Percentiles rank a stretch among this genome's conserved stretches.
phyloP scores from a whole-genome alignment of 352 stramenopile genomes.

The Pythium guiyangense region DNA sequence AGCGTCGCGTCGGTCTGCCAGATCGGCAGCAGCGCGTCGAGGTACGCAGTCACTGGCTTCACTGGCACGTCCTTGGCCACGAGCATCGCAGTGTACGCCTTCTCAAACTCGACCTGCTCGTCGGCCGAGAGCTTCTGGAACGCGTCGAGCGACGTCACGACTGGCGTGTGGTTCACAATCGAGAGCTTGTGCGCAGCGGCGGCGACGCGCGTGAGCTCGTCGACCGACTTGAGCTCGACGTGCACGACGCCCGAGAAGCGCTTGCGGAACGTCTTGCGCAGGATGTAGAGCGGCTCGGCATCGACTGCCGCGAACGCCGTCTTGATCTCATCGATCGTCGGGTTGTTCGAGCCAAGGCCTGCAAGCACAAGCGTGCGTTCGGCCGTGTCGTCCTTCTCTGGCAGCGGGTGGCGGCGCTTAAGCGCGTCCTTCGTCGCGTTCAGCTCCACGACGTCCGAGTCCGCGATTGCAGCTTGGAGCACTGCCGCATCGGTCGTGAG shows the following conservation, averaged over 20 bases:
- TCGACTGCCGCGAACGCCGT: conserved; percentile 46
- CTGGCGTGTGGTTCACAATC: conserved; percentile 59
- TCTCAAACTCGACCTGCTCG: conserved; percentile 80
- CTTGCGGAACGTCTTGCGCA: conserved; percentile 66
- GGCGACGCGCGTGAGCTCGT: conserved; percentile 44
- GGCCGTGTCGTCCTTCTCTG: conserved; percentile 52
- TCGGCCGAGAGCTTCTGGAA: conserved; percentile 66
- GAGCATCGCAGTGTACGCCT: conserved; percentile 75
- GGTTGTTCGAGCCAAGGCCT: conserved; percentile 49
- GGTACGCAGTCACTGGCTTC: conserved; percentile 65
- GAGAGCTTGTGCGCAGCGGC: conserved; percentile 41
- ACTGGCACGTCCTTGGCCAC: conserved; percentile 77
- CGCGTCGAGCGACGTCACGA: conserved; percentile 41
- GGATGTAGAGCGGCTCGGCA: conserved; percentile 64
- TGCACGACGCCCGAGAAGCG: conserved; percentile 70
- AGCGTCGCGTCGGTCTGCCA: conserved; percentile 67
- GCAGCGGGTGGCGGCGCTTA: conserved; percentile 67
- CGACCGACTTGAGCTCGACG: conserved; percentile 69
- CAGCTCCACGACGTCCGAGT: conserved; percentile 76
- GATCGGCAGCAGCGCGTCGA: conserved; percentile 64
- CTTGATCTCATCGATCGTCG: conserved; percentile 82
- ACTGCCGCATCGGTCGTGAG: conserved; percentile 69
- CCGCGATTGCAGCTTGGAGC: conserved; percentile 56
- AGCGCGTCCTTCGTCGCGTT: conserved; percentile 74
- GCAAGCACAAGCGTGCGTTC: conserved; percentile 70